Conservation (phyloP, 75 land plant genomes). For the Selaginella tamariscina region DNA sequence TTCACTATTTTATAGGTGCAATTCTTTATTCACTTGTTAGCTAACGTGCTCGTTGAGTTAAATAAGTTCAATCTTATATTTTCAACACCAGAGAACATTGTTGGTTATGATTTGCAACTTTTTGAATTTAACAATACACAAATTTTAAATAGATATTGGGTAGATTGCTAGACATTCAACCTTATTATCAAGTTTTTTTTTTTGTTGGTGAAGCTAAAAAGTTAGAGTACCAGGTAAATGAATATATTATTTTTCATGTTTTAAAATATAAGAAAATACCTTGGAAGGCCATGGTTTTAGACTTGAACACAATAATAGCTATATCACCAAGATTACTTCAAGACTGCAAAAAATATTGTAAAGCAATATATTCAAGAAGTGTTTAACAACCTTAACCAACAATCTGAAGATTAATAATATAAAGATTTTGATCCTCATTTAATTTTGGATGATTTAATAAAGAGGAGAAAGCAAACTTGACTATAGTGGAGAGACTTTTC, state of each 20-base stretch:
- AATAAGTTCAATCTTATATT: background rate
- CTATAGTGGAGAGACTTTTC: no score
- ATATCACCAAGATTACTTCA: background rate
- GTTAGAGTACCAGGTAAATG: background rate
- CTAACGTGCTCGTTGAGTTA: background rate
- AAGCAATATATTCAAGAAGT: background rate
- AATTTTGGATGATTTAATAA: no score
- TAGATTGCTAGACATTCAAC: background rate
- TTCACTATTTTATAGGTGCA: background rate
- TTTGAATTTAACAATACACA: background rate
- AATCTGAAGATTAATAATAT: background rate
- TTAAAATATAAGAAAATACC: background rate
- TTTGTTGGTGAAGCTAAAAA: background rate
- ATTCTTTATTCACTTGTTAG: background rate
- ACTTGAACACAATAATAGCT: background rate
- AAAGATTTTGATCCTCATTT: background rate
- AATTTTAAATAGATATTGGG: background rate
- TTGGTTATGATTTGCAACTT: background rate
- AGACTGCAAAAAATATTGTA: background rate
- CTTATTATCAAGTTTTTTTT: background rate
- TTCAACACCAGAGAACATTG: background rate
- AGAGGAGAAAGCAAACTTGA: no score
- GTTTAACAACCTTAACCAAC: background rate
- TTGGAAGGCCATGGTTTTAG: background rate
- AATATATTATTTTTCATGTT: background rate